Evolutionary conservation across 1,139 yeast species (phyloP).

Genomic region (Taphrina wiesneri): DNA sequence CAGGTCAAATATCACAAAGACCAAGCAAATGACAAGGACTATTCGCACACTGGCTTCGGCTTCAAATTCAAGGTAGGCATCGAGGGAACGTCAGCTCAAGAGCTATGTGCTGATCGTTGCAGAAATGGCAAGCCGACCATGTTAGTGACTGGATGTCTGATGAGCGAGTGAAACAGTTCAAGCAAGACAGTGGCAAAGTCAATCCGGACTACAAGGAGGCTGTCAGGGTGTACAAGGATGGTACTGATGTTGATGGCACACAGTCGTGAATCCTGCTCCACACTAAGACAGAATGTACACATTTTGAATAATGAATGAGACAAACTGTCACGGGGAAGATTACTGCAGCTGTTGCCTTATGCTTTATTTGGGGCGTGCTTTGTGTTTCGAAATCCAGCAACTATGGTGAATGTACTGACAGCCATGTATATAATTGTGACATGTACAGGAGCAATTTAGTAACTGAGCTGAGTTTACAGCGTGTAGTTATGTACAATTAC

Average conservation of each 20-base stretch:
- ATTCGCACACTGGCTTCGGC: constrained; percentile 6
- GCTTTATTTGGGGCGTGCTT: too few species aligned
- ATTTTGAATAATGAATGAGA: not conserved
- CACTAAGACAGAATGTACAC: not conserved
- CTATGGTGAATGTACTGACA: too few species aligned
- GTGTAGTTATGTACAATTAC: too few species aligned
- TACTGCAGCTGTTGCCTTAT: too few species aligned
- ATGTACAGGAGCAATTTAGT: too few species aligned
- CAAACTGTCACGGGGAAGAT: too few species aligned
- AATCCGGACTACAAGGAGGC: constrained; percentile 7
- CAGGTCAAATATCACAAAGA: constrained; percentile 15
- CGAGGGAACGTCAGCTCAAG: not conserved
- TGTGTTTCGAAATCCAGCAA: too few species aligned
- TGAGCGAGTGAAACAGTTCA: constrained; percentile 4
- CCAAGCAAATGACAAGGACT: constrained; percentile 13
- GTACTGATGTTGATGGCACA: constrained; percentile 5
- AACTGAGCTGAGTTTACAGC: too few species aligned
- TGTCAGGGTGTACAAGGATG: constrained; percentile 5
- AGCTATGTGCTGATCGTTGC: not conserved
- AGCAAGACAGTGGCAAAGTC: constrained; percentile 10
- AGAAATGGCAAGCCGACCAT: constrained; percentile 17
- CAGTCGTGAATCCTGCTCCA: not conserved
- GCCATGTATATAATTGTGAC: too few species aligned
- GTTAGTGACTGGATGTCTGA: constrained; percentile 18
- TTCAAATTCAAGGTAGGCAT: constrained; percentile 7